Percentiles rank a stretch among this genome's conserved stretches.
phyloP scores from a whole-genome alignment of 1,139 yeast genomes.

The Meyerozyma sp. region DNA sequence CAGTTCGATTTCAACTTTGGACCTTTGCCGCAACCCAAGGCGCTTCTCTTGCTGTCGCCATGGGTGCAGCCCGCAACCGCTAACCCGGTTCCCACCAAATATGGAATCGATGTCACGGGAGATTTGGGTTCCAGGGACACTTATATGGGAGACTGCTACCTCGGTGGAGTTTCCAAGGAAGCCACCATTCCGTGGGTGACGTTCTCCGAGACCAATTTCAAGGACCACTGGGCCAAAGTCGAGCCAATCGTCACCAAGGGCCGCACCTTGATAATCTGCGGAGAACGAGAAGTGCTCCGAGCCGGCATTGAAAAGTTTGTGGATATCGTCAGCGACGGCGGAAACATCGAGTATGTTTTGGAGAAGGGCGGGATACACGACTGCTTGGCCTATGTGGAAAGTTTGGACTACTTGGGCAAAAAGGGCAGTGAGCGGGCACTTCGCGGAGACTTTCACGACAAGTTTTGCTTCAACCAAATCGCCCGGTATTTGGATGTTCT shows the following conservation, averaged over 20 bases:
- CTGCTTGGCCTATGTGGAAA: conserved; percentile 24
- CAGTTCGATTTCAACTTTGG: conserved; percentile 16
- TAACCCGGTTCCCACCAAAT: conserved; percentile 15
- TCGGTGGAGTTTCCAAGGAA: conserved; percentile 16
- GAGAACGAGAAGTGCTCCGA: conserved; percentile 34
- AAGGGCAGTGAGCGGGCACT: conserved; percentile 20
- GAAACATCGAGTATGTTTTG: conserved; percentile 14
- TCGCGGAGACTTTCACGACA: conserved; percentile 21
- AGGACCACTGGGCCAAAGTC: conserved; percentile 26
- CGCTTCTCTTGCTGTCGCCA: conserved; percentile 35
- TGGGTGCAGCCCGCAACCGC: conserved; percentile 32
- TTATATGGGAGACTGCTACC: conserved; percentile 24
- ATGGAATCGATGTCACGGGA: conserved; percentile 21
- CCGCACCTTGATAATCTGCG: conserved; percentile 26
- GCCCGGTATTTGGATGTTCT: conserved; percentile 9
- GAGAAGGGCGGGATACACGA: conserved; percentile 33
- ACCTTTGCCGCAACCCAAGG: conserved; percentile 22
- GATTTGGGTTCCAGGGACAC: conserved; percentile 28
- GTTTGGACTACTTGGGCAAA: conserved; percentile 22
- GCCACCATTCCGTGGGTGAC: conserved; percentile 17
- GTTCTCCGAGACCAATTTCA: conserved; percentile 19
- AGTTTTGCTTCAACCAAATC: conserved; percentile 16
- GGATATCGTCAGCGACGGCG: conserved; percentile 14
- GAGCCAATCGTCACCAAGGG: conserved; percentile 21
- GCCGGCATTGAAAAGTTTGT: conserved; percentile 21